Evolutionary conservation across 768 basidiomycete genomes (phyloP).

Genomic region (Lentinus tigrinus): DNA sequence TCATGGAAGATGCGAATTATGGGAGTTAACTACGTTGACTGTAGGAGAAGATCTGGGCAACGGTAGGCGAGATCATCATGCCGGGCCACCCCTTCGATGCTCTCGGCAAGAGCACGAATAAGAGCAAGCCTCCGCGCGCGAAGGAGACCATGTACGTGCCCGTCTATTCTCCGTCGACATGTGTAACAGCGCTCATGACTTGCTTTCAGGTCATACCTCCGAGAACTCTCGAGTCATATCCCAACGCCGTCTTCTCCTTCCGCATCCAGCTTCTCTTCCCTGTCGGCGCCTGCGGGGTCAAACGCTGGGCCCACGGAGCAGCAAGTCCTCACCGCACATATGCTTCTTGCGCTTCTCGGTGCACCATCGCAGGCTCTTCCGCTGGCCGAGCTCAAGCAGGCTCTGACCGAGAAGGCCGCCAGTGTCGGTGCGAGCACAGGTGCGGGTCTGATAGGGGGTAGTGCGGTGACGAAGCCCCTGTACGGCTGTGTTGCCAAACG

Average conservation of each 20-base stretch:
- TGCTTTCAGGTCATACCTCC: slow-evolving; percentile 51
- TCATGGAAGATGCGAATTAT: no score
- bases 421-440: slow-evolving; percentile 22
- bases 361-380: slow-evolving; percentile 57
- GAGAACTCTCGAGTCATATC: slow-evolving; percentile 47
- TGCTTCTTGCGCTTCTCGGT: slow-evolving; percentile 59
- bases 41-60: slow-evolving; percentile 69
- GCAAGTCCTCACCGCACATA: slow-evolving; percentile 68
- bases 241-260: slow-evolving; percentile 58
- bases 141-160: slow-evolving; percentile 61
- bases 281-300: slow-evolving; percentile 27
- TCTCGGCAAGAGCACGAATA: slow-evolving; percentile 26
- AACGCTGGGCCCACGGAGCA: slow-evolving; percentile 51
- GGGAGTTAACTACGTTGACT: not conserved
- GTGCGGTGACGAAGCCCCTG: slow-evolving; percentile 58
- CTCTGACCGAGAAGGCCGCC: slow-evolving; percentile 45
- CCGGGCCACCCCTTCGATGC: slow-evolving; percentile 46
- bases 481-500: slow-evolving; percentile 83
- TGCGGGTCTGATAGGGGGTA: slow-evolving; percentile 31
- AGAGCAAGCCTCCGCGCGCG: slow-evolving; percentile 45
- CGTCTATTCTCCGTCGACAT: not conserved
- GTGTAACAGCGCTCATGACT: not conserved
- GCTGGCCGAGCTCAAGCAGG: slow-evolving; percentile 60
- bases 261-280: slow-evolving; percentile 52
- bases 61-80: slow-evolving; percentile 63